These are phyloP conservation scores for Penicillium expansum DNA, from an alignment of 2,329 filamentous ascomycete genomes.

Conservation along the genomic window DNA sequence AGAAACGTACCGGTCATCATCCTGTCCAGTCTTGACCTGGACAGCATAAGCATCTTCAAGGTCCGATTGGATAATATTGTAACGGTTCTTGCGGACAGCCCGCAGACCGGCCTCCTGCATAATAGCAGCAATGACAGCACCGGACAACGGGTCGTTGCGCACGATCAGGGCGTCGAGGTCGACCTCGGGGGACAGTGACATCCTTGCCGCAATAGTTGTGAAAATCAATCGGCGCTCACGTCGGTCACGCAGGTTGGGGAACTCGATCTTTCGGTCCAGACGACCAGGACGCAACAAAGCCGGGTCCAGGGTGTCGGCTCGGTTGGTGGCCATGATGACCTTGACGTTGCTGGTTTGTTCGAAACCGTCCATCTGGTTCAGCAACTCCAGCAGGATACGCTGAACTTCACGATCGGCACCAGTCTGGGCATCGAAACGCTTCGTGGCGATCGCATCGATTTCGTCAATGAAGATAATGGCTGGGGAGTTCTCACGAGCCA, in stretches of 20 bases:
- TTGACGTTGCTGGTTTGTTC: constrained; percentile 99
- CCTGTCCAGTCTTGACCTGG: constrained; percentile 83
- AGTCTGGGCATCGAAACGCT: constrained; percentile 98
- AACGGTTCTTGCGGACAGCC: constrained; percentile 94
- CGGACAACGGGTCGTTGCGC: constrained; percentile 90
- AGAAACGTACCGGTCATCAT: constrained; percentile 58
- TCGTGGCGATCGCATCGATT: constrained; percentile 97
- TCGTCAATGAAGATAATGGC: constrained; percentile 99
- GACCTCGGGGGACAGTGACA: constrained; percentile 94
- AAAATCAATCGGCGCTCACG: constrained; percentile 96
- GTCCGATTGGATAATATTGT: constrained; percentile 98
- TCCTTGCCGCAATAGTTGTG: constrained; percentile 92
- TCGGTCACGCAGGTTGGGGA: constrained; percentile 89
- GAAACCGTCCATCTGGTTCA: constrained; percentile 99
- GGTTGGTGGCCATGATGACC: constrained; percentile 99
- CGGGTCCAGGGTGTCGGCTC: constrained; percentile 93
- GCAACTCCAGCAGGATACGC: constrained; percentile 92
- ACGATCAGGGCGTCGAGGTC: constrained; percentile 96
- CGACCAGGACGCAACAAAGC: constrained; percentile 91
- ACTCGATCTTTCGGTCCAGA: constrained; percentile 97
- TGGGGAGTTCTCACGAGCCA: constrained; percentile 97
- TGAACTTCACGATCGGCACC: constrained; percentile 97
- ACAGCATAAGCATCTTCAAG: constrained; percentile 95
- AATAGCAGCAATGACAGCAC: constrained; percentile 94
- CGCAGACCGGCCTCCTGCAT: constrained; percentile 98